Percentiles rank a stretch among this genome's conserved stretches.
Evolutionary conservation across 768 basidiomycete genomes (phyloP).

Genomic region (Hypholoma fasciculare): DNA sequence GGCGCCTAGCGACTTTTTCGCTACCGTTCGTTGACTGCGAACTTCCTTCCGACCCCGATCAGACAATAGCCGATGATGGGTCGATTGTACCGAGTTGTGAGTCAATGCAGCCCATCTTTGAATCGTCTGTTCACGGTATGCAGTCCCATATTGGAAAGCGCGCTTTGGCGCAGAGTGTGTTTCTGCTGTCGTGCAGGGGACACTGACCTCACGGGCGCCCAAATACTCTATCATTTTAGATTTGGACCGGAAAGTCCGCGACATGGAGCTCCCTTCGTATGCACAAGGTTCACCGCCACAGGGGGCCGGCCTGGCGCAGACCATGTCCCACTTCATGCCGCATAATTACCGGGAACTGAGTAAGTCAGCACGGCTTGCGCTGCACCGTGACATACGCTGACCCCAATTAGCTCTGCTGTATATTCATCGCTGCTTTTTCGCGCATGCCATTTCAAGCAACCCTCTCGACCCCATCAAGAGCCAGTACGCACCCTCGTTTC

Average conservation of each 20-base stretch:
- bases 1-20: constrained; percentile 67
- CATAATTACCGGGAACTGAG: constrained; percentile 70
- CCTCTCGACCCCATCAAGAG: constrained; percentile 70
- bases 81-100: constrained; percentile 58
- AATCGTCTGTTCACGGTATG: not conserved
- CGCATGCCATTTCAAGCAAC: constrained; percentile 65
- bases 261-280: constrained; percentile 67
- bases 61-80: constrained; percentile 60
- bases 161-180: constrained; percentile 67
- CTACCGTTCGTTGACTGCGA: constrained; percentile 75
- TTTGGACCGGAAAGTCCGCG: constrained; percentile 65
- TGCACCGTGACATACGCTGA: constrained; percentile 1
- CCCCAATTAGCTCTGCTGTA: constrained; percentile 58
- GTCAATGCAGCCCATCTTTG: constrained; percentile 19
- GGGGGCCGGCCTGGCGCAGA: constrained; percentile 52
- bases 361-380: constrained; percentile 29
- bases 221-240: constrained; percentile 64
- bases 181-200: constrained; percentile 67
- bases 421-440: constrained; percentile 76
- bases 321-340: constrained; percentile 79
- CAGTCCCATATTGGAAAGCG: constrained; percentile 73
- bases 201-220: constrained; percentile 62
- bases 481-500: constrained; percentile 64
- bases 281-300: constrained; percentile 50
- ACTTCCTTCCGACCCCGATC: constrained; percentile 59